Percentiles rank a stretch among this genome's conserved stretches.
Evolutionary conservation across 1,284 basidiomycete genomes (phyloP).

Genomic region (Ganoderma lucidum): DNA sequence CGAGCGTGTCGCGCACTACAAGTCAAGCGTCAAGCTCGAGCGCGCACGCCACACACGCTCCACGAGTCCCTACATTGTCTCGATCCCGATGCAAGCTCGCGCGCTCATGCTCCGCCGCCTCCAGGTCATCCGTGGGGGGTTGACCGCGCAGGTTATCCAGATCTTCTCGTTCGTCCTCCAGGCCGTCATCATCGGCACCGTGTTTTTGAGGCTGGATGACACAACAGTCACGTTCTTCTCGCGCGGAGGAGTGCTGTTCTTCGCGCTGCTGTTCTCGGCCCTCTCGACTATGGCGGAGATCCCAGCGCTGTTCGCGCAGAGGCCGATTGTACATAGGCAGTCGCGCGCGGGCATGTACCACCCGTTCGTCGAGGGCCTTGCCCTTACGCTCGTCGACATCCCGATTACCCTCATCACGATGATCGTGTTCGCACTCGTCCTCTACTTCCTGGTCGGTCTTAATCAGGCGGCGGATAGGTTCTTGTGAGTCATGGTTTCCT

Average conservation of each 20-base stretch:
- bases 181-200: conserved; percentile 79
- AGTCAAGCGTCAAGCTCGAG: conserved; percentile 58
- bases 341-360: conserved; percentile 69
- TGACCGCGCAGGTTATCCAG: conserved; percentile 49
- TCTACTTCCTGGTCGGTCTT: conserved; percentile 75
- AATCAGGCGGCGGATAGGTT: conserved; percentile 62
- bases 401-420: conserved; percentile 67
- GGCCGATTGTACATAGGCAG: conserved; percentile 75
- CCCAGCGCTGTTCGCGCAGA: conserved; percentile 73
- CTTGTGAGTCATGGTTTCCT: conserved; percentile 52
- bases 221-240: conserved; percentile 78
- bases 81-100: conserved; percentile 62
- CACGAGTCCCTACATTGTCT: conserved; percentile 43
- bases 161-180: conserved; percentile 61
- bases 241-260: conserved; percentile 81
- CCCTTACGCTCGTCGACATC: conserved; percentile 75
- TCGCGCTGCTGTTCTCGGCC: conserved; percentile 65
- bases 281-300: conserved; percentile 77
- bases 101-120: conserved; percentile 70
- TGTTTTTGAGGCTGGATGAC: conserved; percentile 72
- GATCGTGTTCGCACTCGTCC: conserved; percentile 58
- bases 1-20: conserved; percentile 48
- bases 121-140: conserved; percentile 73
- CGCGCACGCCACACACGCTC: conserved; percentile 47
- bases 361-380: conserved; percentile 71